These are phyloP conservation scores for Yamadazyma diospyri DNA, from an alignment of 1,139 yeast genomes.

Conservation along the genomic window DNA sequence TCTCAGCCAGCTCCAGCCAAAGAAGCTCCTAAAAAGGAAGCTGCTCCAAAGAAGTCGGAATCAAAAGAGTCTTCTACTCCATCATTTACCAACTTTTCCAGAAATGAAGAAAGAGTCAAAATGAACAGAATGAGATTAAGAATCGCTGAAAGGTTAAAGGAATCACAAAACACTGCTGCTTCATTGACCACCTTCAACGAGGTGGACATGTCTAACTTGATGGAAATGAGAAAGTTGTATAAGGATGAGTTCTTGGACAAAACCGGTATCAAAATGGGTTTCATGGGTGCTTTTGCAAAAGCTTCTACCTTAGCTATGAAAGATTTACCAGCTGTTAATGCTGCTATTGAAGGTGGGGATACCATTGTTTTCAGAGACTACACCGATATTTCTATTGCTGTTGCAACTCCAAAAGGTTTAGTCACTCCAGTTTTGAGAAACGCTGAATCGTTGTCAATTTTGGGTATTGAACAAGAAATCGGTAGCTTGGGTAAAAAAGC, in stretches of 20 bases:
- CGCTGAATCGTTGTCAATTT: conserved; percentile 85
- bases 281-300: conserved; percentile 98
- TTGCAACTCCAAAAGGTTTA: conserved; percentile 98
- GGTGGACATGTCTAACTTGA: conserved; percentile 90
- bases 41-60: conserved; percentile 26
- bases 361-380: conserved; percentile 95
- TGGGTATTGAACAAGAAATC: conserved; percentile 90
- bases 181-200: conserved; percentile 97
- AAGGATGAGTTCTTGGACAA: conserved; percentile 95
- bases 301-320: conserved; percentile 92
- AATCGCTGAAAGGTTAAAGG: conserved; percentile 98
- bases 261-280: conserved; percentile 93
- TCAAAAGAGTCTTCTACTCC: conserved; percentile 32
- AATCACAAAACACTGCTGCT: conserved; percentile 98
- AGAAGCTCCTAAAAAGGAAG: conserved; percentile 23
- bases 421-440: conserved; percentile 98
- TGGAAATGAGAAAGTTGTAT: conserved; percentile 94
- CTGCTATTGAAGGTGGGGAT: conserved; percentile 88
- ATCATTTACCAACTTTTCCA: conserved; percentile 63
- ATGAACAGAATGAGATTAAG: conserved; percentile 99
- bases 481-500: conserved; percentile 83
- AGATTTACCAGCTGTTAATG: conserved; percentile 94
- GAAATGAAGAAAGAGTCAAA: conserved; percentile 89
- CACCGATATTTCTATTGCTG: conserved; percentile 94
- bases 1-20: conserved; percentile 26